phyloP scores from a whole-genome alignment of 1,284 basidiomycete genomes.

The Ustilago tritici region DNA sequence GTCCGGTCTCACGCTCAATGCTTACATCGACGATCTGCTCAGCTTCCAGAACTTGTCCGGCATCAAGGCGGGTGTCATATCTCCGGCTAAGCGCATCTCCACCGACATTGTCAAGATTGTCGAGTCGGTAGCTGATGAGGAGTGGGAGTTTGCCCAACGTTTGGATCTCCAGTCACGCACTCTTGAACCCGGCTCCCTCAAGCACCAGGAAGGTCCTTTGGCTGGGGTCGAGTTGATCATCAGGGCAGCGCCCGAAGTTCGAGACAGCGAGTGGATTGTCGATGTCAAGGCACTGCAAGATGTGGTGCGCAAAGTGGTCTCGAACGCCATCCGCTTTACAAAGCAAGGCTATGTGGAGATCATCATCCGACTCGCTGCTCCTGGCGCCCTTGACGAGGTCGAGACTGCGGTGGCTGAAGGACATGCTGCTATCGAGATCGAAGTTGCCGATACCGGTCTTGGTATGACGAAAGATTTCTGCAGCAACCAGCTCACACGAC shows the following conservation, averaged over 20 bases:
- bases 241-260: slow-evolving; percentile 36
- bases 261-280: slow-evolving; percentile 33
- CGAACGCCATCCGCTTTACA: slow-evolving; percentile 57
- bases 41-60: slow-evolving; percentile 57
- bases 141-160: slow-evolving; percentile 52
- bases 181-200: slow-evolving; percentile 22
- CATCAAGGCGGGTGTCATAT: slow-evolving; percentile 16
- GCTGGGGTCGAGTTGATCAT: slow-evolving; percentile 48
- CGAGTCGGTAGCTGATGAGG: slow-evolving; percentile 54
- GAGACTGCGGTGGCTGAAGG: slow-evolving; percentile 18
- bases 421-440: slow-evolving; percentile 37
- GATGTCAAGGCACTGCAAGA: slow-evolving; percentile 42
- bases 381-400: slow-evolving; percentile 22
- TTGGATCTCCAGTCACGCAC: slow-evolving; percentile 32
- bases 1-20: slow-evolving; percentile 52
- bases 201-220: slow-evolving; percentile 17
- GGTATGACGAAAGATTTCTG: slow-evolving; percentile 55
- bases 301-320: slow-evolving; percentile 53
- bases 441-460: slow-evolving; percentile 42
- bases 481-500: slow-evolving; percentile 42
- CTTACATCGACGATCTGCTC: slow-evolving; percentile 60
- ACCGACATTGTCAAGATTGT: slow-evolving; percentile 41
- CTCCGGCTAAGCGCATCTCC: slow-evolving; percentile 16
- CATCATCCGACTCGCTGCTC: slow-evolving; percentile 24
- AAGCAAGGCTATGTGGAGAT: slow-evolving; percentile 49